Base-by-base conservation (phyloP, 352 stramenopile species). In the Pythium grandisporangium region DNA sequence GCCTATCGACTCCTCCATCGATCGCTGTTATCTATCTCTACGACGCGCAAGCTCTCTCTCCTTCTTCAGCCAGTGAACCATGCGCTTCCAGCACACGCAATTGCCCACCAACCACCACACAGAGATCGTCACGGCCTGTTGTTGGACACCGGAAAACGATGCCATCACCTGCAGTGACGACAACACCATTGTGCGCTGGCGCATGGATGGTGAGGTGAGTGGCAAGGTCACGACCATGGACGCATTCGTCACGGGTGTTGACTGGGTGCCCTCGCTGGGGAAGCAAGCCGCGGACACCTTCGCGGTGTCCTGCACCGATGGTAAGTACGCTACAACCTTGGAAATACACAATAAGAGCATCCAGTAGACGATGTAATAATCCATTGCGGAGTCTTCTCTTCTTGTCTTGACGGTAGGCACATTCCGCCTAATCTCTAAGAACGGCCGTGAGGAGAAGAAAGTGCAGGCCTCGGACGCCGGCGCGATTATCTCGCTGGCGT, bases 361-460 rank as follows among this genome's bases (percentile, higher is more conserved):
- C n/a, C n/a, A n/a, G n/a, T n/a, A n/a, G n/a, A n/a, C n/a, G n/a
- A n/a, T n/a, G n/a, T n/a, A n/a, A n/a, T n/a, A n/a, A n/a, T n/a
- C n/a, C n/a, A n/a, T n/a, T n/a, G n/a, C n/a, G n/a, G n/a, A n/a
- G n/a, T n/a, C n/a, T n/a, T n/a, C n/a, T n/a, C n/a, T n/a, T n/a
- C n/a, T n/a, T n/a, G n/a, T n/a, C n/a, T n/a, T n/a, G n/a, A n/a
- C n/a, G n/a, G n/a, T n/a, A n/a, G n/a, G 67, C 22, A 95, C 79
- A 0, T 80, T 97, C 14, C 77, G 84, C 1, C 52, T 97, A 32
- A 72, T 97, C 41, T 86, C 80, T 33, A 94, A 93, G 53, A 90
- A 45, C 3, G 89, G 90, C 7, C 64, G 86, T 0, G 88, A 97
- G 42, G 90, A 98, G 63, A 97, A 97, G 61, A 86, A 88, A 39